Evolutionary conservation across 2,329 filamentous ascomycete species (phyloP).

Genomic region (Achaetomium macrosporum): DNA sequence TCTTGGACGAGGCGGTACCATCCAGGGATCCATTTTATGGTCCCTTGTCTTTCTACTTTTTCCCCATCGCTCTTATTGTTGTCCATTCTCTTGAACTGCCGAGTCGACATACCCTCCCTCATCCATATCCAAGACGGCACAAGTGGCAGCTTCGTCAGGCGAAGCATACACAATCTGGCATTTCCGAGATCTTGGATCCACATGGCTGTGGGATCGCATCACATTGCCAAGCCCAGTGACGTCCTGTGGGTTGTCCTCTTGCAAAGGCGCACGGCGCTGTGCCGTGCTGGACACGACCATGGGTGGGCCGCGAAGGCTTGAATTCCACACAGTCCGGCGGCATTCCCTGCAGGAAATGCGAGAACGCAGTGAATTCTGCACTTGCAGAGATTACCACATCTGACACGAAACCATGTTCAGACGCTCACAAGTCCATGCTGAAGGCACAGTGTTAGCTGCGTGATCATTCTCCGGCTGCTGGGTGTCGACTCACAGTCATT

Average conservation of each 20-base stretch:
- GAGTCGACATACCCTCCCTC: neutral
- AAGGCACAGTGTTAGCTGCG: neutral
- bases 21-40: slow-evolving; percentile 7
- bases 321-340: slow-evolving; percentile 4
- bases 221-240: neutral
- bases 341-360: neutral
- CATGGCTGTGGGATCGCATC: neutral
- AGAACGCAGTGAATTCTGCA: slow-evolving; percentile 7
- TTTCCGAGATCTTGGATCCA: neutral
- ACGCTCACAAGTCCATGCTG: neutral
- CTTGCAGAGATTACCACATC: slow-evolving; percentile 11
- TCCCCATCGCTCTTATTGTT: neutral
- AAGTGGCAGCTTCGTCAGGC: neutral
- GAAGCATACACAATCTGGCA: neutral
- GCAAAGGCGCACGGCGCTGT: neutral
- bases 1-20: slow-evolving; percentile 3
- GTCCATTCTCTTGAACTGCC: neutral
- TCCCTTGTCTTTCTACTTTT: neutral
- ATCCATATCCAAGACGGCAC: neutral
- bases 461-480: neutral
- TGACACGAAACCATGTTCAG: slow-evolving; percentile 4
- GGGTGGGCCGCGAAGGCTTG: neutral
- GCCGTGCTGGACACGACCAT: slow-evolving; percentile 1
- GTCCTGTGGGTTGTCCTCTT: neutral
- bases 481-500: slow-evolving; percentile 27